Base-by-base conservation (phyloP, 2,329 filamentous ascomycete genomes). In the Xylaria sp. region DNA sequence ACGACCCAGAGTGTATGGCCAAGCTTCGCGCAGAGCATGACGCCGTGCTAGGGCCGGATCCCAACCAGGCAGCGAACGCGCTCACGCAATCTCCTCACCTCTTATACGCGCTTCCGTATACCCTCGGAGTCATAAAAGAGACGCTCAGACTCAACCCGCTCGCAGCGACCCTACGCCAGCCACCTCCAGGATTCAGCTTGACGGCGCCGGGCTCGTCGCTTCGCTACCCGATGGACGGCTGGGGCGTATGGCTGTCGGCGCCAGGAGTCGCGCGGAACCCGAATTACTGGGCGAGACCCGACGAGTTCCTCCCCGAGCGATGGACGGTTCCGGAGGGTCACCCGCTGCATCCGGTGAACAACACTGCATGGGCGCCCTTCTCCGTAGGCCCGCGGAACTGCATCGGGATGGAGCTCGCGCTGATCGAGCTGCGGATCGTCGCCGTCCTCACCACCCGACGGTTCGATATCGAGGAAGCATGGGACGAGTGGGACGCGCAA, bases 381-480 rank as follows among this genome's bases (percentile, higher is more conserved):
- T 83, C 84, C 54, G 80, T 84, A 23, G 87, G 87, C 0, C 84
- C 84, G 3, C 76, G 88, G 10, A 85, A 84, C 52, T 90, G 88
- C 69, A 84, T 90, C 41, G 88, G 87, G 0, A 84, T 89, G 76
- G 83, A 87, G 69, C 78, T 90, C 54, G 88, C 85, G 2, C 82
- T 87, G 76, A 80, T 86, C 46, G 84, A 89, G 77, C 79, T 85
- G 31, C 84, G 83, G 67, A 79, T 86, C 57, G 83, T 85, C 3
- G 73, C 88, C 15, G 82, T 85, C 2, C 77, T 88, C 71, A 81
- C 84, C 1, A 75, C 84, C 0, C 75, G 86, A 37, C 80, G 81
- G 15, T 87, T 88, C 50, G 86, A 89, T 39, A 83, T 89, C 52
- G 77, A 80, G 57, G 79, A 81, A 34, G 80, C 78, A 6, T 86